Percentiles rank a stretch among this genome's conserved stretches.
Conservation (phyloP, 768 basidiomycete species). For the Tricholoma saponaceum region DNA sequence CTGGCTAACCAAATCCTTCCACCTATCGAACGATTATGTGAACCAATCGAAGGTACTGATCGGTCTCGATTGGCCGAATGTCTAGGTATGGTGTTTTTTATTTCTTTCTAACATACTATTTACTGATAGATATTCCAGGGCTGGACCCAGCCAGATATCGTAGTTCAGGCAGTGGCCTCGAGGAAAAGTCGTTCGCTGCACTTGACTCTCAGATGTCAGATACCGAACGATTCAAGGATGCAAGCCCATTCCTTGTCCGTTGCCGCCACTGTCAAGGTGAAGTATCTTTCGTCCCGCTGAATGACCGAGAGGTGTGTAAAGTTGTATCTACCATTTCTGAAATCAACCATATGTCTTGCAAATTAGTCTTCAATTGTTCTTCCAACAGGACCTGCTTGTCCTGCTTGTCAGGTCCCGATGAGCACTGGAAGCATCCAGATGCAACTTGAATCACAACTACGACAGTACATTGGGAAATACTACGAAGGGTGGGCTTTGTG, state of each 20-base stretch:
- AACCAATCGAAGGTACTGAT: conserved; percentile 95
- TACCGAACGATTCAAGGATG: conserved; percentile 79
- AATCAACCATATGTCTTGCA: conserved; percentile 3
- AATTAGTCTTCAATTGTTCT: conserved; percentile 63
- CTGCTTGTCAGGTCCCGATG: conserved; percentile 54
- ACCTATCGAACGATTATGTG: conserved; percentile 92
- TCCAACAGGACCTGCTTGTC: conserved; percentile 65
- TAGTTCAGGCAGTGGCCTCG: conserved; percentile 34
- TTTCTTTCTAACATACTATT: not conserved
- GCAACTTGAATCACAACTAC: conserved; percentile 87
- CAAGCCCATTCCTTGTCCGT: conserved; percentile 63
- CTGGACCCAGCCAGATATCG: conserved; percentile 58
- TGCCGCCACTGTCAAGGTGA: conserved; percentile 73
- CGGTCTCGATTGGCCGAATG: conserved; percentile 90
- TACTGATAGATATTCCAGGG: conserved; percentile 31
- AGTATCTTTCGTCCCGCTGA: conserved; percentile 53
- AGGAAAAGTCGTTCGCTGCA: conserved; percentile 68
- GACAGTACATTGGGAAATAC: conserved; percentile 70
- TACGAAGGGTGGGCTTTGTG: conserved; percentile 91
- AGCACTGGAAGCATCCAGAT: conserved; percentile 61
- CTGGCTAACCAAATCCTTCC: conserved; percentile 89
- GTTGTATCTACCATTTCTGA: not conserved
- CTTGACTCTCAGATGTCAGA: conserved; percentile 91
- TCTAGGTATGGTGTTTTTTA: conserved; percentile 52
- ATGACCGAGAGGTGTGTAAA: conserved; percentile 50